A percentile compares a stretch with the other conserved stretches of the same genome.
phyloP scores from a whole-genome alignment of 331 rosid genomes.

The Malus hybrid region DNA sequence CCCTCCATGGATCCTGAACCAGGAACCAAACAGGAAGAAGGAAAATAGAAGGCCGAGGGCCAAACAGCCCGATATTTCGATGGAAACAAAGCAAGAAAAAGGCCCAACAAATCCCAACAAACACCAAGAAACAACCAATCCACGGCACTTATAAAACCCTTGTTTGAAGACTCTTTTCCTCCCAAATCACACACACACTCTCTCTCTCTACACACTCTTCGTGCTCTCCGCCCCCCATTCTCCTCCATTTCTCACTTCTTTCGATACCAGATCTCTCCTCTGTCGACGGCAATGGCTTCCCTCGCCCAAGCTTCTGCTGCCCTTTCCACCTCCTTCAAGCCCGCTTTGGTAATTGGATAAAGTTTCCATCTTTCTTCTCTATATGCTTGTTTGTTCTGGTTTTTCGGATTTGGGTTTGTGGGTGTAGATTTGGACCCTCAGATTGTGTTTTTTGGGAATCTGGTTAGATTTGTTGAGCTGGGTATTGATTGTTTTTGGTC shows the following conservation, averaged over 20 bases:
- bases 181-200: background rate
- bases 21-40: background rate
- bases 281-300: conserved; percentile 9
- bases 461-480: background rate
- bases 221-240: conserved; percentile 44
- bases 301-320: too few relatives aligned
- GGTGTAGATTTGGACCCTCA: background rate
- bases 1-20: background rate
- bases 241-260: conserved; percentile 1
- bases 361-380: background rate
- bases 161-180: background rate
- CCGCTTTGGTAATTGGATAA: too few relatives aligned
- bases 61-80: conserved; percentile 22
- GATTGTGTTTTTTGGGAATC: background rate
- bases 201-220: conserved; percentile 15
- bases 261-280: conserved; percentile 43
- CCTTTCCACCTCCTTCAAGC: too few relatives aligned
- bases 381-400: background rate
- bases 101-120: conserved; percentile 27
- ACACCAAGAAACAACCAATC: conserved; percentile 5
- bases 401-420: background rate
- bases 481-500: background rate
- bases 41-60: background rate
- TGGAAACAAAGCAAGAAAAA: conserved; percentile 27
- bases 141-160: conserved; percentile 3